Percentiles rank a stretch among this genome's conserved stretches.
Conservation (phyloP, 306 rosid species). For the Cyamopsis tetragonoloba region DNA sequence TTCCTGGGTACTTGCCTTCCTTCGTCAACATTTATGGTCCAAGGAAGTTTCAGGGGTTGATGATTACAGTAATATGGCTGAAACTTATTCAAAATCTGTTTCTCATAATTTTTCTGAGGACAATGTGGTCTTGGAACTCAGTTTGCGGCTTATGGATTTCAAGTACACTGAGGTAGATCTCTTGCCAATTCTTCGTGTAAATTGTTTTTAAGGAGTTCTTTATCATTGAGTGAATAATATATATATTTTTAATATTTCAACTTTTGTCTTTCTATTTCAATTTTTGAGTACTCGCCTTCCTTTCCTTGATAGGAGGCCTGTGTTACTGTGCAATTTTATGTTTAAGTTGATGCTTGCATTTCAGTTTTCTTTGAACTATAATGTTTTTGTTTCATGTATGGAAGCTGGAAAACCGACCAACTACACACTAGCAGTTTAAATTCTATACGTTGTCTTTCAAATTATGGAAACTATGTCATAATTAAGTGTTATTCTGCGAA, state of each 20-base stretch:
- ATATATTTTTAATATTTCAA: background rate
- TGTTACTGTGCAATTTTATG: background rate
- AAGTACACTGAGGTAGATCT: slow-evolving; percentile 51
- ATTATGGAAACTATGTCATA: background rate
- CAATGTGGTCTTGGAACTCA: slow-evolving; percentile 58
- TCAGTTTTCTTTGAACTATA: background rate
- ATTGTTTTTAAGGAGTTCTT: slow-evolving; percentile 5
- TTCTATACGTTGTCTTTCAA: background rate
- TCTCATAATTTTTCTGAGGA: slow-evolving; percentile 70
- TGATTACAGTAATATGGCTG: slow-evolving; percentile 30
- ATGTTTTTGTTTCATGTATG: background rate
- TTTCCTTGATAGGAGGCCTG: no score
- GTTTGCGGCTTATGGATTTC: slow-evolving; percentile 70
- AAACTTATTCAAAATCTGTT: slow-evolving; percentile 43
- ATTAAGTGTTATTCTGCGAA: background rate
- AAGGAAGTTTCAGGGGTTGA: slow-evolving; percentile 45
- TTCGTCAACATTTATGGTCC: slow-evolving; percentile 62
- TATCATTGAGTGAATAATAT: background rate
- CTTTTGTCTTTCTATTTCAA: background rate
- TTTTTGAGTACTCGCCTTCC: background rate
- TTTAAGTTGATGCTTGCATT: background rate
- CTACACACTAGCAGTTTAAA: background rate
- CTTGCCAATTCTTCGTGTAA: slow-evolving; percentile 18
- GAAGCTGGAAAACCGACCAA: background rate
- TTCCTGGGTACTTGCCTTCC: slow-evolving; percentile 80